Conservation (phyloP, 73 alveolate species). For the Paramecium sexaurelia region DNA sequence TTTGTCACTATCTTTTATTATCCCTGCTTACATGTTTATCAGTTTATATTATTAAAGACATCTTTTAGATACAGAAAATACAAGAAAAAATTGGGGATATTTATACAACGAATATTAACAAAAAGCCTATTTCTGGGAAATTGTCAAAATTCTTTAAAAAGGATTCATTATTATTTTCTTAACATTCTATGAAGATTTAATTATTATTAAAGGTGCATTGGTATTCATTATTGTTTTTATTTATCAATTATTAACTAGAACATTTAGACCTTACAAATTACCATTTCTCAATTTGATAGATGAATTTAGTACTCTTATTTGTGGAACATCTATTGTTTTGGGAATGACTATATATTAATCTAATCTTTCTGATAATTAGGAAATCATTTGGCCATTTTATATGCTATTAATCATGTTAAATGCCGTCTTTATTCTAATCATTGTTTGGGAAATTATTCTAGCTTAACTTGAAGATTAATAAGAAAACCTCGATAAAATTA, state of each 20-base stretch:
- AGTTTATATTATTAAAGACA: slow-evolving; percentile 19
- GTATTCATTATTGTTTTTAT: neutral
- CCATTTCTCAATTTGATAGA: slow-evolving; percentile 8
- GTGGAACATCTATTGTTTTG: slow-evolving; percentile 29
- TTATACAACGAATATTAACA: neutral
- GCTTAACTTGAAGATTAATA: neutral
- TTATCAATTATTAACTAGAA: neutral
- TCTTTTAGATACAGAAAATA: neutral
- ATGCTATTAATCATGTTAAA: neutral
- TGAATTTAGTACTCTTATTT: slow-evolving; percentile 1
- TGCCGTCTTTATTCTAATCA: neutral
- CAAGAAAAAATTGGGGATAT: slow-evolving; percentile 48
- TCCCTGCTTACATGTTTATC: slow-evolving; percentile 10
- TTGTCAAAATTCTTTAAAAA: neutral
- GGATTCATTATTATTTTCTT: slow-evolving; percentile 8
- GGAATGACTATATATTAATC: slow-evolving; percentile 19
- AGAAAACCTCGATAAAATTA: slow-evolving; percentile 4
- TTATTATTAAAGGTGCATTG: slow-evolving; percentile 48
- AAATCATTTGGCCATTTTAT: slow-evolving; percentile 52
- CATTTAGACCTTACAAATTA: neutral
- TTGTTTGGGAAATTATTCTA: neutral
- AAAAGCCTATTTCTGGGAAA: neutral
- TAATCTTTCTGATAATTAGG: neutral
- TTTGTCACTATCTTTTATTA: neutral
- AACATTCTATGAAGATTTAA: slow-evolving; percentile 15